Evolutionary conservation across 169 alveolate genomes (phyloP), one percentile per base, ranked within the genome.

Genomic region (Babesia microti): DNA sequence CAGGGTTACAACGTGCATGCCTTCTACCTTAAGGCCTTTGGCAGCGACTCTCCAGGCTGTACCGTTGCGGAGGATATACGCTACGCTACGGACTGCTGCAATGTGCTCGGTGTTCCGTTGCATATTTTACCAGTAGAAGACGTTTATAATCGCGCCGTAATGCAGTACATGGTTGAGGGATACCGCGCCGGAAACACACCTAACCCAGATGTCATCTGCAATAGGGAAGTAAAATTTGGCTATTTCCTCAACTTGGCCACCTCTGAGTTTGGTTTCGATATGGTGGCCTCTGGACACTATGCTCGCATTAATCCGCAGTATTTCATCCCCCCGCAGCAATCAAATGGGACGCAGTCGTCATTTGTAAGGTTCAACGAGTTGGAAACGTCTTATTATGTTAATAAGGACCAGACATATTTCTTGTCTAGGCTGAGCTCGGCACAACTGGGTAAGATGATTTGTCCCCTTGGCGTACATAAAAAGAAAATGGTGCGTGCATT

Each of bases 131-230:
- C 85, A n/a, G 60, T 75, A 41, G 70, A 66, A 33, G 65, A 70
- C 29, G 42, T 49, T 12, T 75, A 75, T 39, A 47, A 53, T 54
- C 55, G 53, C 4, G 46, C 59, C 17, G 73, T 75, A 4, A 36
- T 75, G 12, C 26, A 33, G n/a, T 54, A 54, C 2, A 32, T 47
- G 36, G 24, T 42, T 5, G 39, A 24, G 11, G 43, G 14, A 5
- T 17, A 12, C 63, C 69, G 81, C 30, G 3, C 27, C 45, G 86
- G 86, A 33, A 45, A 57, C 35, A 70, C 79, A 0, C 83, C 80
- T 3, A 78, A 78, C 19, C 86, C 86, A n/a, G 86, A 78, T 52
- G 66, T 73, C 34, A 41, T 48, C 40, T 78, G 86, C 59, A 78
- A 78, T 55, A 32, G 39, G 9, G 40, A 49, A 21, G 68, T 78